Base-by-base conservation (phyloP, 2,329 filamentous ascomycete species). In the Cercospora sesami region DNA sequence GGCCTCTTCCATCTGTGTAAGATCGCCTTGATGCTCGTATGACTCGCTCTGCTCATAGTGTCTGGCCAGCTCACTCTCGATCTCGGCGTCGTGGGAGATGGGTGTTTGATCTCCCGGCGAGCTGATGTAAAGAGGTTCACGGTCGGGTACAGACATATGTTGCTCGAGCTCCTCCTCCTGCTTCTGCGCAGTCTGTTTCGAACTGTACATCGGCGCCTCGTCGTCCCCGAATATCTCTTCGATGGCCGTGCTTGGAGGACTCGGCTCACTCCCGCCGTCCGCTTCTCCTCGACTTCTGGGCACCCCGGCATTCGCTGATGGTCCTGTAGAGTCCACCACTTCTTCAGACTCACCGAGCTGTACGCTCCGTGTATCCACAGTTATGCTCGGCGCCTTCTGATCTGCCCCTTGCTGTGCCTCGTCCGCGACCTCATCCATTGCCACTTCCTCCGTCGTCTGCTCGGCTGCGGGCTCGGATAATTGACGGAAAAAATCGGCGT, bases 11-110 rank as follows among this genome's bases (percentile, higher is more conserved):
- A 84, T 73, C 9, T 80, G 75, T 4, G 82, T 81, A 0, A 75
- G 75, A 60, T 82, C 80, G 48, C 83, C 80, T 66, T 85, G 83
- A 67, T 82, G 80, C 66, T 84, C 83, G 70, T 85, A 84, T 77
- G 57, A 53, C 14, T 59, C 62, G 23, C 63, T 59, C 63, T 68
- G 58, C 28, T 67, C 59, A 26, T 67, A 64, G 5, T 23, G 18
- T 33, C 53, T 62, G 23, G 63, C 70, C 9, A 67, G 48, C 58
- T 72, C 71, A 5, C 59, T 65, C 53, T 66, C 70, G 23, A 63
- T 59, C 5, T 68, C 33, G 16, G 60, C 51, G 18, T 69, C 69
- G 21, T 65, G 58, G 1, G 62, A 61, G 30, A 68, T 21, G 6
- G 67, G 68, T 16, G 69, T 68, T 21, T 67, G 39, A 61, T 67